Evolutionary conservation across 1,284 basidiomycete genomes (phyloP), one percentile per base, ranked within the genome.

Genomic region (Rhodotorula sp.): DNA sequence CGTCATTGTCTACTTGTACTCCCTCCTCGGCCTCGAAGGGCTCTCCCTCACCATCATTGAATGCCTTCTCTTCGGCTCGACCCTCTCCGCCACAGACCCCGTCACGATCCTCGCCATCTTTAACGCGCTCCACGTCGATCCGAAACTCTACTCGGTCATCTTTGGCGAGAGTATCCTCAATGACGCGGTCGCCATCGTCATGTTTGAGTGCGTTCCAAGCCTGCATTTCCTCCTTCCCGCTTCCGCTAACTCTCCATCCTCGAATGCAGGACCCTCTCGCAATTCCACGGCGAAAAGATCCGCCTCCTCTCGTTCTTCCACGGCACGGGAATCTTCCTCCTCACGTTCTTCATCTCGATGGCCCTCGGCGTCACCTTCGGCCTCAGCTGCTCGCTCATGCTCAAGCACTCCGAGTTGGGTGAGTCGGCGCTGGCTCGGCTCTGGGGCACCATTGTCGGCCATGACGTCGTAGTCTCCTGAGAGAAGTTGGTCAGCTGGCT

Each of bases 101-200:
- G 94, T 99, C 46, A 99, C 96, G 2, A 97, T 99, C 79, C 85
- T 99, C 34, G 92, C 95, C 58, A 99, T 99, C 73, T 99, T 99
- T 85, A 94, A 98, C 77, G 92, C 95, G 73, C 92, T 96, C 83
- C 96, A 98, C 80, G 95, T 99, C 70, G 95, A 99, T 80, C 94
- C 96, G 0, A 96, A 98, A 80, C 85, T 99, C 8, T 99, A 99
- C 82, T 91, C 89, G 64, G 87, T 99, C 81, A 99, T 99, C 77
- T 99, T 99, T 79, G 96, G 96, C 46, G 95, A 99, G 81, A 92
- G 89, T 80, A 86, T 99, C 70, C 82, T 99, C 71, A 99, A 99
- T 82, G 95, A 99, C 85, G 95, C 95, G 37, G 95, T 99, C 76
- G 94, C 92, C 84, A 99, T 99, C 83, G 95, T 99, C 82, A 96